Conservation (phyloP, 2,329 filamentous ascomycete genomes). For the Xylariales sp. region DNA sequence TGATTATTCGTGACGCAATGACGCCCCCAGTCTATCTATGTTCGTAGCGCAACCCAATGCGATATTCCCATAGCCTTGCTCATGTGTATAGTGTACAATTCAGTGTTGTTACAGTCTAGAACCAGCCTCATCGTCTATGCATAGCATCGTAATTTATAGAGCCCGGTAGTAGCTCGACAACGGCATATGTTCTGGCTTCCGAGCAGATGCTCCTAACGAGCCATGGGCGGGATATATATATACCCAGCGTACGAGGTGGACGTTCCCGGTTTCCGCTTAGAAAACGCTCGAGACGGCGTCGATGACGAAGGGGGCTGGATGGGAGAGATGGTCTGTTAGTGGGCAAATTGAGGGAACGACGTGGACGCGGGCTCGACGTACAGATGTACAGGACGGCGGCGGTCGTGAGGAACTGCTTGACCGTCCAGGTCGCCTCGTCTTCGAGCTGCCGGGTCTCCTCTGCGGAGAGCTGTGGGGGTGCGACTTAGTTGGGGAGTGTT, state of each 20-base stretch:
- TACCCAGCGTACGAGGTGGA: background rate
- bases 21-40: constrained; percentile 10
- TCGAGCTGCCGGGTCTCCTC: constrained; percentile 79
- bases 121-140: background rate
- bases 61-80: constrained; percentile 20
- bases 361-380: constrained; percentile 59
- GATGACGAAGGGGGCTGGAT: constrained; percentile 69
- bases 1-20: constrained; percentile 4
- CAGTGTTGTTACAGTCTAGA: constrained; percentile 29
- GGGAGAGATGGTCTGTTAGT: constrained; percentile 11
- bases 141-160: constrained; percentile 1
- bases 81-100: constrained; percentile 29
- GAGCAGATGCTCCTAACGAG: background rate
- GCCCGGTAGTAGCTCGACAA: constrained; percentile 7
- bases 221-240: background rate
- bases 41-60: background rate
- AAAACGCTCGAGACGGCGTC: constrained; percentile 60
- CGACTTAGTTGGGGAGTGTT: constrained; percentile 41
- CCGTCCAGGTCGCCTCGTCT: constrained; percentile 72
- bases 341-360: background rate
- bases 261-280: constrained; percentile 35
- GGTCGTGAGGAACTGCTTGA: constrained; percentile 74
- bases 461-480: constrained; percentile 72
- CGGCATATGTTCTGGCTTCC: background rate
- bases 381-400: constrained; percentile 80